A percentile compares a stretch with the other conserved stretches of the same genome.
Conservation (phyloP, 768 basidiomycete species). For the Rhodotorula kratochvilovae region DNA sequence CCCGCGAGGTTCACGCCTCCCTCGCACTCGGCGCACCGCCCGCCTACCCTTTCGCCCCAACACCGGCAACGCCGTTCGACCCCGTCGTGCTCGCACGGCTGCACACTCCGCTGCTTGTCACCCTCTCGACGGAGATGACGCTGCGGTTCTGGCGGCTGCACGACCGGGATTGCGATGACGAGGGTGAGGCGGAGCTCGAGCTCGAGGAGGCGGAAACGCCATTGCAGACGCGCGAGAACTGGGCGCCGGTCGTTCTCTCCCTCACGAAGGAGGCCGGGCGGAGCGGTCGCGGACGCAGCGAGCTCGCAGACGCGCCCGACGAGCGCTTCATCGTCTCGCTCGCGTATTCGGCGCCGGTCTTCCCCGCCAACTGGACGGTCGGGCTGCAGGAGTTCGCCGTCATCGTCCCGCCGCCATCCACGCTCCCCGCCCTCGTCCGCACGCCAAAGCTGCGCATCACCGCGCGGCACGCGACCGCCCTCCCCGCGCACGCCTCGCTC, state of each 20-base stretch:
- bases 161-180: neutral
- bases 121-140: constrained; percentile 18
- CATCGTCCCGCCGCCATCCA: neutral
- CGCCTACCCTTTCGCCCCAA: neutral
- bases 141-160: constrained; percentile 20
- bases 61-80: constrained; percentile 2
- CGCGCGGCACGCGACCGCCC: neutral
- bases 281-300: too few relatives aligned
- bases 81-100: constrained; percentile 11
- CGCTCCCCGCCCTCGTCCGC: neutral
- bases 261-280: neutral
- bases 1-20: neutral
- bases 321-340: constrained; percentile 19
- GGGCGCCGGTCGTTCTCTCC: constrained; percentile 28
- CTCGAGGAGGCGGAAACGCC: constrained; percentile 21
- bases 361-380: constrained; percentile 28
- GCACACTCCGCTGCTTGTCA: constrained; percentile 22
- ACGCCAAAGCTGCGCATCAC: neutral
- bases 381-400: constrained; percentile 30
- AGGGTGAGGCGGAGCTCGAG: neutral
- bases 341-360: constrained; percentile 32
- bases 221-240: constrained; percentile 17
- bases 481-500: neutral
- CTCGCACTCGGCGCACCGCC: constrained; percentile 2
- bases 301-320: too few relatives aligned